Evolutionary conservation across 2,329 filamentous ascomycete genomes (phyloP), one percentile per base, ranked within the genome.

Genomic region (Cercospora sp.): DNA sequence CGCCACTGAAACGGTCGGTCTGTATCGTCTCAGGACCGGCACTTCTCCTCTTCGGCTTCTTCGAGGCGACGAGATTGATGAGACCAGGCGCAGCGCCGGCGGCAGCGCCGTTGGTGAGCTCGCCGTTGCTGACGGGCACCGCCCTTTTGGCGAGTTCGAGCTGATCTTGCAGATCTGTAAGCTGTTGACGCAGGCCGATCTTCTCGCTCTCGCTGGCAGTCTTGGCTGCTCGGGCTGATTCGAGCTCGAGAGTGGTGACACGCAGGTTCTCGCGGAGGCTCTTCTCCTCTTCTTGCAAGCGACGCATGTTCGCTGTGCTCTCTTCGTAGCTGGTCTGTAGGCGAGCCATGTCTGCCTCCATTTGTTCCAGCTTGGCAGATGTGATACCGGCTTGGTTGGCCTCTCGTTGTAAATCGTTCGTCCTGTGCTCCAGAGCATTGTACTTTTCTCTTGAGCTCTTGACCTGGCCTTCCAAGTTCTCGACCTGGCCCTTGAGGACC

Each of bases 361-460:
- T 92, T 60, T 91, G 92, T 75, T 91, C 89, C 65, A 99, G 85
- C 73, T 93, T 91, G 71, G 95, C 95, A 63, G 94, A 93, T 2
- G 92, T 92, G 76, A 98, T 97, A 82, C 95, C 95, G 65, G 94
- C 95, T 82, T 98, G 94, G 81, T 99, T 99, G 69, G 95, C 95
- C 81, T 99, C 95, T 37, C 91, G 90, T 81, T 99, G 95, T 65
- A 99, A 86, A 79, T 99, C 95, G 83, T 97, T 97, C 58, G 94
- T 91, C 66, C 94, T 88, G 65, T 89, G 89, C 81, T 99, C 95
- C 71, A 98, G 86, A 24, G 91, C 90, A 76, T 94, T 97, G 81
- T 97, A 93, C 72, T 94, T 89, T 75, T 88, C 93, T 83, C 97
- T 93, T 92, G 94, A 97, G 30, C 93, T 96, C 81, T 96, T 96